Base-by-base conservation (phyloP, 805 yeast species). In the Isabelozyma gotoi region DNA sequence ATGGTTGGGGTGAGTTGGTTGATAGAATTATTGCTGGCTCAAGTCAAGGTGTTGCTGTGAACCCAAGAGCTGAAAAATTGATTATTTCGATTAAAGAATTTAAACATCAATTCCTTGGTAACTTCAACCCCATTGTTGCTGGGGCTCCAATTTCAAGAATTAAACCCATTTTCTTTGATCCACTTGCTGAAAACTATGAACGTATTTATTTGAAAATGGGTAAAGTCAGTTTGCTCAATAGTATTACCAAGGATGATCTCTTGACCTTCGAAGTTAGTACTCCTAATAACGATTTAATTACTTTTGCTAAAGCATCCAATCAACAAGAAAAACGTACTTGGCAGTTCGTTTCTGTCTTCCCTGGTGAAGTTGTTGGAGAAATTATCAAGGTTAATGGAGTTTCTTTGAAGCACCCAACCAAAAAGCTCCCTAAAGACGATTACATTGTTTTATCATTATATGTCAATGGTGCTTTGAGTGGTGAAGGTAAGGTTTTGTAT, bases 1-100 rank as follows among this genome's bases (percentile, higher is more conserved):
- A 80, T 46, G 97, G 97, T 39, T 89, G 96, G 96, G 97, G 96
- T 66, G 91, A 85, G 48, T 66, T 87, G 40, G 78, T 85, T 17
- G 89, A 88, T 54, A 72, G 95, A 54, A 85, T 89, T 47, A 83
- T 89, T 49, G 61, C 78, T 12, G 94, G 95, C 19, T 79, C 91
- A 0, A 78, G 74, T 44, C 78, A 77, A 42, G 96, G 96, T 49
- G 80, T 88, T 42, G 92, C 91, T 3, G 77, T 86, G 20, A 86
- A 88, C 47, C 90, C 92, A 19, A 75, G 95, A 60, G 89, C 94
- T 3, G 91, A 85, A 53, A 75, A 73, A 45, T 68, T 89, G 50
- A 74, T 80, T 27, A 76, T 87, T 7, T 75, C 91, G 1, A 78
- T 88, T 37, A 88, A 87, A 60, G 96, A 88, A 59, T 78, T 86